phyloP scores from a whole-genome alignment of 2,329 filamentous ascomycete species.

The Dactylellina drechsleri region DNA sequence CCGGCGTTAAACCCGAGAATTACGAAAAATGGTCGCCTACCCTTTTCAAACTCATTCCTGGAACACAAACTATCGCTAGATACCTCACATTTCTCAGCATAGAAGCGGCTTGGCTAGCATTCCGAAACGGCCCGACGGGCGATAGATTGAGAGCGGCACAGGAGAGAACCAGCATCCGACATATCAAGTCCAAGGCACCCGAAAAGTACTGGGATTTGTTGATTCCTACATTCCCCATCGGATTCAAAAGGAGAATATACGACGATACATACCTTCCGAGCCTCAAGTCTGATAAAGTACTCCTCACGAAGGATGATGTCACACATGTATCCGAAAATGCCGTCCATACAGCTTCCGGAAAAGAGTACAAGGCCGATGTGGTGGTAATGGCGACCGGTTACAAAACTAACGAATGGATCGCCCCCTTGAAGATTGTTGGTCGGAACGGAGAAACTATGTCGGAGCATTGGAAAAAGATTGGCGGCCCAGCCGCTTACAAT shows the following conservation, averaged over 20 bases:
- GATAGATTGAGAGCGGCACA: slow-evolving; percentile 61
- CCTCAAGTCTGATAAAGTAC: slow-evolving; percentile 67
- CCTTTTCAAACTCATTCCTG: slow-evolving; percentile 66
- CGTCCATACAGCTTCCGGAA: slow-evolving; percentile 61
- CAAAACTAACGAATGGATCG: slow-evolving; percentile 68
- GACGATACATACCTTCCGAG: slow-evolving; percentile 69
- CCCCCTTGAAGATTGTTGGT: slow-evolving; percentile 68
- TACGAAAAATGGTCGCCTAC: slow-evolving; percentile 66
- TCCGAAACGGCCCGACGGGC: slow-evolving; percentile 62
- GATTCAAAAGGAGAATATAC: slow-evolving; percentile 72
- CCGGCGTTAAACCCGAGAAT: slow-evolving; percentile 62
- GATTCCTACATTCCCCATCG: slow-evolving; percentile 71
- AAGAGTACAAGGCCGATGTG: slow-evolving; percentile 68
- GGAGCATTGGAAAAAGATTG: slow-evolving; percentile 69
- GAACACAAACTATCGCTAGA: slow-evolving; percentile 64
- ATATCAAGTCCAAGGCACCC: slow-evolving; percentile 67
- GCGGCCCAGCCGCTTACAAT: slow-evolving; percentile 72
- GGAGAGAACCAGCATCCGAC: slow-evolving; percentile 63
- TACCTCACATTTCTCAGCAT: slow-evolving; percentile 64
- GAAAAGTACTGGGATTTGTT: slow-evolving; percentile 71
- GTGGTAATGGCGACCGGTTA: slow-evolving; percentile 73
- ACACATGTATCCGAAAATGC: slow-evolving; percentile 64
- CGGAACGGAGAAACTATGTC: slow-evolving; percentile 66
- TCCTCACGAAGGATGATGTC: slow-evolving; percentile 67
- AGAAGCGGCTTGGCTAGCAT: slow-evolving; percentile 65